Conservation (phyloP, 306 rosid genomes). For the Lathyrus sativus region DNA sequence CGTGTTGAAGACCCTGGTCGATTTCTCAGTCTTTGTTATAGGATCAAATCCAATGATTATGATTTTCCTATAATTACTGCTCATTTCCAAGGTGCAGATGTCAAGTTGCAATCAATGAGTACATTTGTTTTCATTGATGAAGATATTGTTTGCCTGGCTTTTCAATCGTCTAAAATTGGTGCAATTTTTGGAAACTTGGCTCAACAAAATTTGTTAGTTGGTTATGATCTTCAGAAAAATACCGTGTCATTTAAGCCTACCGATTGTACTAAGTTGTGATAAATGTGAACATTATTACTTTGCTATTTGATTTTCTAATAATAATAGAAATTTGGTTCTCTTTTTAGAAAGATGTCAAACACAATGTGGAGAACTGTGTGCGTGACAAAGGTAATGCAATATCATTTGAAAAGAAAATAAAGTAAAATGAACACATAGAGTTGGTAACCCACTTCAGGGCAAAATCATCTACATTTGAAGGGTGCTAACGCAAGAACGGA, state of each 20-base stretch:
- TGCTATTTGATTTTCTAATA: not conserved
- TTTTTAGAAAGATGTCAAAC: no score
- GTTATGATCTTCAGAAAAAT: conserved; percentile 46
- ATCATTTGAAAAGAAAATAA: no score
- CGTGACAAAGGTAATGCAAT: no score
- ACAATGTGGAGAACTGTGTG: no score
- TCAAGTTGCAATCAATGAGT: conserved; percentile 35
- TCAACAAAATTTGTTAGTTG: conserved; percentile 54
- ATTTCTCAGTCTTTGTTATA: conserved; percentile 19
- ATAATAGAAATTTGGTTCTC: no score
- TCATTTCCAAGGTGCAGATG: conserved; percentile 50
- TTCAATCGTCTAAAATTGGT: fast-evolving
- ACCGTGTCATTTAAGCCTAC: conserved; percentile 51
- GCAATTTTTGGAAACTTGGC: conserved; percentile 58
- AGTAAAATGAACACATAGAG: no score
- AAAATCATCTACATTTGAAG: no score
- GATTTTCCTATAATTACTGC: conserved; percentile 33
- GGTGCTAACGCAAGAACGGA: no score
- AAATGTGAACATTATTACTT: not conserved
- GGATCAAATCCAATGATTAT: not conserved
- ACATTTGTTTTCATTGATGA: conserved; percentile 39
- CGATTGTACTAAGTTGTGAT: conserved; percentile 33
- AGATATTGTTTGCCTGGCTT: conserved; percentile 48
- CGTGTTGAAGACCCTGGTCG: not conserved
- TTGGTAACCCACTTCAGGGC: no score